A percentile compares a stretch with the other conserved stretches of the same genome.
Evolutionary conservation across 257 asterid genomes (phyloP).

Genomic region (Jasminum sambac): DNA sequence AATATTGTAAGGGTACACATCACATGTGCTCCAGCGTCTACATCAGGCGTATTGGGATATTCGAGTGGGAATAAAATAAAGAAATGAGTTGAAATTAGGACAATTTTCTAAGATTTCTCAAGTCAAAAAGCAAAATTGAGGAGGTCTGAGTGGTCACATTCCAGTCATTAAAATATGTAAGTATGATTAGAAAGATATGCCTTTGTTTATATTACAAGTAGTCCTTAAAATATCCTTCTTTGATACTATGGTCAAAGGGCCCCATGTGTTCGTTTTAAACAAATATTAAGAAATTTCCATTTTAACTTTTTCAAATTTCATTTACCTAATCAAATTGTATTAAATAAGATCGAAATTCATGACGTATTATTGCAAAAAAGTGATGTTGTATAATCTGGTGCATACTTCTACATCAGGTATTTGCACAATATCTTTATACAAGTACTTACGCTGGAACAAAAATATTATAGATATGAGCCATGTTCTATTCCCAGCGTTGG

Average conservation of each 20-base stretch:
- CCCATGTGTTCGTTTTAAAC: constrained; percentile 37
- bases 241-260: constrained; percentile 35
- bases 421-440: too few species aligned
- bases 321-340: neutral
- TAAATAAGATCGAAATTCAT: too few species aligned
- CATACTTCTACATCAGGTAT: too few species aligned
- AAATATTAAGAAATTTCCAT: constrained; percentile 6
- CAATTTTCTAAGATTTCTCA: constrained; percentile 28
- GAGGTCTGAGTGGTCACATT: constrained; percentile 33
- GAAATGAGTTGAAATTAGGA: constrained; percentile 19
- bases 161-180: constrained; percentile 3
- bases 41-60: constrained; percentile 47
- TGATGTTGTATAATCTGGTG: too few species aligned
- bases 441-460: too few species aligned
- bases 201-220: constrained; percentile 30
- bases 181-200: constrained; percentile 26
- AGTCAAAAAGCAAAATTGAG: constrained; percentile 34
- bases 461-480: too few species aligned
- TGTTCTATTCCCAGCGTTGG: too few species aligned
- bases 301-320: constrained; percentile 7
- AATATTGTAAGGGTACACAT: constrained; percentile 38
- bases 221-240: constrained; percentile 24
- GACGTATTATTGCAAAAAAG: too few species aligned
- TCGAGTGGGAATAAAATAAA: constrained; percentile 34
- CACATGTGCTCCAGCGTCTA: constrained; percentile 38